These are phyloP conservation scores for Podaxis pistillaris DNA, from an alignment of 768 basidiomycete genomes.

Conservation along the genomic window DNA sequence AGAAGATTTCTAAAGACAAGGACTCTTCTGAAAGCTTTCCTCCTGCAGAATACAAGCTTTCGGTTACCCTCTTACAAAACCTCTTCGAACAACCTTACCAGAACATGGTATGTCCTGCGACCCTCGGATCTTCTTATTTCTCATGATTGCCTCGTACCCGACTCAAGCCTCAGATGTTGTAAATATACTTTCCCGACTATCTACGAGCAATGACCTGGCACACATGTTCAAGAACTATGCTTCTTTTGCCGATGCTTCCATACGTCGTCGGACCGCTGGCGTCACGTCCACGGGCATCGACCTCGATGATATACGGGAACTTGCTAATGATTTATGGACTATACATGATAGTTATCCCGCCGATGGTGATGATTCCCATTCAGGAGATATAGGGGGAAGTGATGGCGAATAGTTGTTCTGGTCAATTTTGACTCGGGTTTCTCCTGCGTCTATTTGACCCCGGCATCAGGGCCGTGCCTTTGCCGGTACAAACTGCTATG, in stretches of 20 bases:
- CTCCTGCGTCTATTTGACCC: conserved; percentile 7
- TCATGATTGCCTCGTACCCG: not conserved
- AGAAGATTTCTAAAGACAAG: not conserved
- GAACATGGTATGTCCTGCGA: conserved; percentile 1
- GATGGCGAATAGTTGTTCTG: conserved; percentile 17
- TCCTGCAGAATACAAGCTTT: conserved; percentile 42
- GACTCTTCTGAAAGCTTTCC: not conserved
- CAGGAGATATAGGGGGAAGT: conserved; percentile 19
- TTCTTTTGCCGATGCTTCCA: conserved; percentile 42
- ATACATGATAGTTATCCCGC: conserved; percentile 46
- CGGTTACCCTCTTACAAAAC: conserved; percentile 59
- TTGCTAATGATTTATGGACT: conserved; percentile 59
- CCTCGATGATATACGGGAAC: conserved; percentile 54
- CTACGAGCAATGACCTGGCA: conserved; percentile 38
- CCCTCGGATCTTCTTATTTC: not conserved
- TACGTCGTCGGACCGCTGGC: conserved; percentile 35
- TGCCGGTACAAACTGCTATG: not conserved
- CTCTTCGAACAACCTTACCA: conserved; percentile 52
- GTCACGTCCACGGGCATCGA: conserved; percentile 40
- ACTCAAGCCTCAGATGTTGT: not conserved
- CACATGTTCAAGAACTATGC: conserved; percentile 52
- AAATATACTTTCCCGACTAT: conserved; percentile 44
- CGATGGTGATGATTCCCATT: conserved; percentile 23
- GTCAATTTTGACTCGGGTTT: not conserved
- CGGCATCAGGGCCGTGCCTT: not conserved